Evolutionary conservation across 2,329 filamentous ascomycete species (phyloP), one percentile per base, ranked within the genome.

Genomic region (Neofusicoccum sp.): DNA sequence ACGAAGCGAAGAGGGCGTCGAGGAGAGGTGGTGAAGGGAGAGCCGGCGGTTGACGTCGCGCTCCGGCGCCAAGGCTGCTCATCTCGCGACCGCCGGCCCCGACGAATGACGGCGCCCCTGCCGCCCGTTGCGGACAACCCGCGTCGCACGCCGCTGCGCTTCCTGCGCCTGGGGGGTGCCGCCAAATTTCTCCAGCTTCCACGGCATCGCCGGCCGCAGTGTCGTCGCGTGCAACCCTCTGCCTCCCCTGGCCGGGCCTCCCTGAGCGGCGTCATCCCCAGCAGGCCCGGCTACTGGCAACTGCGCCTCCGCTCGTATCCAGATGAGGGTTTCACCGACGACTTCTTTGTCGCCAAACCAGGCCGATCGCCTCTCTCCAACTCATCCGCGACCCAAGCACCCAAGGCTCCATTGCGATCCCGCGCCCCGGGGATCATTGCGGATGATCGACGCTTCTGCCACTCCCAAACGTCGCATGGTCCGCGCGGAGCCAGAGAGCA

Each of bases 11-110:
- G 33, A 11, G 34, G 16, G 11, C 8, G 53, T 9, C n/a, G 44
- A 41, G 26, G n/a, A 33, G 45, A 8, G 28, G 44, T 12, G 34
- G 12, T 51, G 44, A 34, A 34, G 33, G 54, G 28, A 38, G 28
- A 41, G 57, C 12, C 6, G 9, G 31, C 33, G 56, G 30, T 43
- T 34, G 51, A 56, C 51, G 51, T 56, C 51, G 51, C 43, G 38
- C 4, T 14, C 14, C 26, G 20, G 24, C 38, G 51, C 51, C 51
- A 56, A 56, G 51, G 26, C 28, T 16, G 20, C 51, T 40, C 34
- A 56, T 56, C 51, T 56, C 51, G 51, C 51, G 28, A 33, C 51
- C 9, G n/a, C 12, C 20, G 20, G 20, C 20, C 20, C 20, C 38
- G 38, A 40, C 51, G 28, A 56, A 56, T 56, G 3, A 43, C 12